Percentiles rank a stretch among this genome's conserved stretches.
Conservation (phyloP, 2,329 filamentous ascomycete genomes). For the Ophiostoma ips region DNA sequence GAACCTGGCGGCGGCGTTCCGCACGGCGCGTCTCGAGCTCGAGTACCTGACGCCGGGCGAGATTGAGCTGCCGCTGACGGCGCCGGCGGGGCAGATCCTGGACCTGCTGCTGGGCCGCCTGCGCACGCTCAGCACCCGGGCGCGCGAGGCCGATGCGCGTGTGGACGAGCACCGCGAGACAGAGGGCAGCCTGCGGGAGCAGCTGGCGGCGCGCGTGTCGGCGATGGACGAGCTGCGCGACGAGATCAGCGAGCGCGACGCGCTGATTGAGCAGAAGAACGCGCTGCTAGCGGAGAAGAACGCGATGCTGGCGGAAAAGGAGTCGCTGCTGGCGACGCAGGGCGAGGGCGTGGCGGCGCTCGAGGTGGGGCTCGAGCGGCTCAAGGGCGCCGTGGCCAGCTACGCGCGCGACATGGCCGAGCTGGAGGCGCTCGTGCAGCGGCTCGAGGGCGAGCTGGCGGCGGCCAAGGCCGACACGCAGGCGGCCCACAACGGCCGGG, state of each 20-base stretch:
- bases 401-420: slow-evolving; percentile 41
- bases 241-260: slow-evolving; percentile 21
- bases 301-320: background rate
- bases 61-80: slow-evolving; percentile 35
- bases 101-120: slow-evolving; percentile 39
- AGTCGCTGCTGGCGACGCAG: slow-evolving; percentile 17
- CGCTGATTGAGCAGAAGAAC: slow-evolving; percentile 16
- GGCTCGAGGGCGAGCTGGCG: slow-evolving; percentile 29
- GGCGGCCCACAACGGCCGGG: background rate
- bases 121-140: slow-evolving; percentile 32
- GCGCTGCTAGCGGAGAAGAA: slow-evolving; percentile 1
- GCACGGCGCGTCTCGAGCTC: slow-evolving; percentile 43
- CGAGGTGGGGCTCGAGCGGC: slow-evolving; percentile 33
- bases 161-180: slow-evolving; percentile 48
- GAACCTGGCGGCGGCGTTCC: slow-evolving; percentile 35
- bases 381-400: slow-evolving; percentile 36
- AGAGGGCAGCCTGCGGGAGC: slow-evolving; percentile 40
- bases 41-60: slow-evolving; percentile 50
- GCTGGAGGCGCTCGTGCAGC: slow-evolving; percentile 36
- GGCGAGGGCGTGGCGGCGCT: slow-evolving; percentile 31
- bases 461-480: slow-evolving; percentile 9
- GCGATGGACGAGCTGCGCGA: slow-evolving; percentile 34
- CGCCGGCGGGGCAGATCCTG: slow-evolving; percentile 40
- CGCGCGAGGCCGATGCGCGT: slow-evolving; percentile 34
- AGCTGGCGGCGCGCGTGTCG: slow-evolving; percentile 38